A percentile compares a stretch with the other conserved stretches of the same genome.
phyloP scores from a whole-genome alignment of 371 early-diverging fungal species.

The Zychaea mexicana region DNA sequence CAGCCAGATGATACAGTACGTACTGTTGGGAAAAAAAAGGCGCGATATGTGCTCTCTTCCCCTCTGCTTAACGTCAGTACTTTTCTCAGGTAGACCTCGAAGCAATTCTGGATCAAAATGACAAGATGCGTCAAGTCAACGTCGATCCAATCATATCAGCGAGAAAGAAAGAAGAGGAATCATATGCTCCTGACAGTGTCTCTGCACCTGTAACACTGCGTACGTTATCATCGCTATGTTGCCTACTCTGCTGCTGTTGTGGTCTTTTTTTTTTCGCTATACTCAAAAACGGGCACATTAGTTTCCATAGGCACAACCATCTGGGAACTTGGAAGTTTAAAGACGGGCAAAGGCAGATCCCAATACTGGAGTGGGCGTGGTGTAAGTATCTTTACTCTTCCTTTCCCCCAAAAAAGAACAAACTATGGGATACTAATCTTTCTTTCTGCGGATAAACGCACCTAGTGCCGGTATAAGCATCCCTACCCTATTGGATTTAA shows the following conservation, averaged over 20 bases:
- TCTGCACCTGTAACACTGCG: constrained; percentile 38
- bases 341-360: constrained; percentile 34
- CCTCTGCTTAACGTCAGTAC: too few relatives aligned
- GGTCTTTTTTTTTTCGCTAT: too few relatives aligned
- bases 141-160: constrained; percentile 1
- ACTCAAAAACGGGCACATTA: too few relatives aligned
- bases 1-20: constrained; percentile 43
- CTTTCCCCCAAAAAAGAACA: neutral
- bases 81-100: constrained; percentile 41
- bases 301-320: constrained; percentile 50
- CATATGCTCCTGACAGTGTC: constrained; percentile 16
- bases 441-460: neutral
- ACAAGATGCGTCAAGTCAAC: constrained; percentile 27
- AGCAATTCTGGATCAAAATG: constrained; percentile 37
- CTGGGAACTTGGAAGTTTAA: constrained; percentile 37
- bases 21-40: neutral
- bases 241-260: too few relatives aligned
- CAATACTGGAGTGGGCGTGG: constrained; percentile 50
- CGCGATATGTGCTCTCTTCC: too few relatives aligned
- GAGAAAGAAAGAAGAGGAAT: constrained; percentile 6
- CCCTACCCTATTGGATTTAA: constrained; percentile 60
- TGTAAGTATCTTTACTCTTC: constrained; percentile 20
- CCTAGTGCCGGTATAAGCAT: constrained; percentile 56
- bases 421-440: neutral
- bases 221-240: too few relatives aligned